Percentiles rank a stretch among this genome's conserved stretches.
Evolutionary conservation across 192 early-diverging fungal species (phyloP).

Genomic region (Coemansia sp.): DNA sequence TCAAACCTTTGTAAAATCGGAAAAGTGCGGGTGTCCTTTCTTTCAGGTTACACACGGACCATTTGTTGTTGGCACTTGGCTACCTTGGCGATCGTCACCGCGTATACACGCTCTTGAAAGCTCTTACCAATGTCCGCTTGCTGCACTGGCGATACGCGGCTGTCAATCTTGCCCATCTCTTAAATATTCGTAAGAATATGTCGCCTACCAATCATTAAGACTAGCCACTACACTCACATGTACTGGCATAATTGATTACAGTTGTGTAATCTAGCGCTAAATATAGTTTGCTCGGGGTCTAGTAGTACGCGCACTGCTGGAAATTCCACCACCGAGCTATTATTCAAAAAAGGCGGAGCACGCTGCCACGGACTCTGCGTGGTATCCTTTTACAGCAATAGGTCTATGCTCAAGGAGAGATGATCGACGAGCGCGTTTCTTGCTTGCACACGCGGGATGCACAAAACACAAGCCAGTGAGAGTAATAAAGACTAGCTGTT

Average conservation of each 20-base stretch:
- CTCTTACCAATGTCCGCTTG: not conserved
- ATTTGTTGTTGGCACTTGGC: not conserved
- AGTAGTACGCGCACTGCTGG: not conserved
- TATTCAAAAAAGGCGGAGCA: not conserved
- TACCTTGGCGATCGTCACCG: not conserved
- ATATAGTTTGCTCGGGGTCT: slow-evolving; percentile 21
- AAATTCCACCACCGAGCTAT: slow-evolving; percentile 1
- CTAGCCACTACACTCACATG: not conserved
- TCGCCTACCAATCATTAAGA: not conserved
- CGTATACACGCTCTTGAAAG: not conserved
- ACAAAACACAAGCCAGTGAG: not conserved
- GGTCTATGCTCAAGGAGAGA: not conserved
- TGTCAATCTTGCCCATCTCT: not conserved
- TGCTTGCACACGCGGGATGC: not conserved
- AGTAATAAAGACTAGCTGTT: not conserved
- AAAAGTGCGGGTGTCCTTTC: not conserved
- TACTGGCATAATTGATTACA: not conserved
- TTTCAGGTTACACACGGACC: not conserved
- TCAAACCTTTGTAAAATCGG: not conserved
- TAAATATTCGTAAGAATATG: not conserved
- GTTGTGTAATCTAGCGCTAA: not conserved
- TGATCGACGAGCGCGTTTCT: not conserved
- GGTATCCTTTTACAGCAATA: not conserved
- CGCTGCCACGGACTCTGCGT: not conserved
- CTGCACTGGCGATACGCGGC: not conserved